Base-by-base conservation (phyloP, 805 yeast species). In the Myxozyma nipponensis region DNA sequence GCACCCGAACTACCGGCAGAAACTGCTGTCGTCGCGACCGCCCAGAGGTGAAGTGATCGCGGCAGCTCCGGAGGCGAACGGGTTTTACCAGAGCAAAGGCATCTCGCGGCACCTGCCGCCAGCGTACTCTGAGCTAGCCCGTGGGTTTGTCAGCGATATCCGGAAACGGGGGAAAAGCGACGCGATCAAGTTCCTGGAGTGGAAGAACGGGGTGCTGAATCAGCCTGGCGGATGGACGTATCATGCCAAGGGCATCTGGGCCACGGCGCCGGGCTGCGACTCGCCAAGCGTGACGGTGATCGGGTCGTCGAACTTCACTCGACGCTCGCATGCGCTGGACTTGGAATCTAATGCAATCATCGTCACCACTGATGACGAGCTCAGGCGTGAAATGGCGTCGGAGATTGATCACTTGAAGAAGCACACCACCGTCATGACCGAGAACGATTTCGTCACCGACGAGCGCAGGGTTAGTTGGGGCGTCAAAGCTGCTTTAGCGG, bases 191-290 rank as follows among this genome's bases (percentile, higher is more conserved):
- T 70, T 93, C 34, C 74, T 74, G 49, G 98, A 91, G 67, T 93
- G 98, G 98, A 77, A 78, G 62, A 80, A 78, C 43, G 98, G 98
- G 1, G 72, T 81, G 2, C 95, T 88, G 2, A 87, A 88, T 63
- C 77, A 84, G 5, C 77, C 82, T 0, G 77, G 73, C 25, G 98
- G 98, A 1, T 91, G 98, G 98, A 86, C 97, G 0, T 93, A 93
- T 66, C 98, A 93, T 64, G 98, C 98, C 13, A 93, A 93, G 65
- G 98, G 98, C 1, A 70, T 91, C 3, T 93, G 98, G 98, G 69
- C 86, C 0, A 73, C 78, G 6, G 43, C 50, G 25, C 58, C 54
- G 9, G 73, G 69, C 1, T 84, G 80, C 41, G 55, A 60, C 0
- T 62, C 64, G 10, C 96, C 97, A 1, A 75, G 83, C 18, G 69